Evolutionary conservation across 1,284 basidiomycete genomes (phyloP).

Genomic region (Heterobasidion parviporum): DNA sequence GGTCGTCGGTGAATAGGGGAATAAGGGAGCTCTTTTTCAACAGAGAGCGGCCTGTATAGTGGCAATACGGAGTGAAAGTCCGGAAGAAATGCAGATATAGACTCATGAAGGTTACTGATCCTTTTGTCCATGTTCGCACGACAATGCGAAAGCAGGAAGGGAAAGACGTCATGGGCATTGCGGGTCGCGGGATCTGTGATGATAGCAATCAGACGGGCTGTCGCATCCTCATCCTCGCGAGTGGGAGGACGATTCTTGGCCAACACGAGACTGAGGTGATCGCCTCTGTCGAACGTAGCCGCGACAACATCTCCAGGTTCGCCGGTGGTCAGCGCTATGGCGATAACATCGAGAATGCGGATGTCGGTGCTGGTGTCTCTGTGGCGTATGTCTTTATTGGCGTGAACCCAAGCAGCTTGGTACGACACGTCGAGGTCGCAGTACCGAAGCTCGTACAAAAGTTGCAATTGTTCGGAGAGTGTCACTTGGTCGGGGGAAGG

Average conservation of each 20-base stretch:
- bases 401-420: background rate
- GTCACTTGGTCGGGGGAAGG: background rate
- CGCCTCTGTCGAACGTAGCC: background rate
- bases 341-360: background rate
- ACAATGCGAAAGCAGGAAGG: background rate
- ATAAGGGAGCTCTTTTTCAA: background rate
- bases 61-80: background rate
- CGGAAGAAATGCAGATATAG: background rate
- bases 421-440: background rate
- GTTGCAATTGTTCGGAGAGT: background rate
- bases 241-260: background rate
- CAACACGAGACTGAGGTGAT: background rate
- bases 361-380: background rate
- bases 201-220: background rate
- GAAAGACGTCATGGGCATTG: background rate
- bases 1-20: background rate
- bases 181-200: background rate
- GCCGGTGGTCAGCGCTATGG: background rate
- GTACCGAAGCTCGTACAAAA: background rate
- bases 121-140: background rate
- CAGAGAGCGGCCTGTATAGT: background rate
- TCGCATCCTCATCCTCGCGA: background rate
- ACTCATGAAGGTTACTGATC: background rate
- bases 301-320: background rate
- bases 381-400: background rate